A percentile compares a stretch with the other conserved stretches of the same genome.
phyloP scores from a whole-genome alignment of 345 rosid genomes.

The Syzygium aromaticum region DNA sequence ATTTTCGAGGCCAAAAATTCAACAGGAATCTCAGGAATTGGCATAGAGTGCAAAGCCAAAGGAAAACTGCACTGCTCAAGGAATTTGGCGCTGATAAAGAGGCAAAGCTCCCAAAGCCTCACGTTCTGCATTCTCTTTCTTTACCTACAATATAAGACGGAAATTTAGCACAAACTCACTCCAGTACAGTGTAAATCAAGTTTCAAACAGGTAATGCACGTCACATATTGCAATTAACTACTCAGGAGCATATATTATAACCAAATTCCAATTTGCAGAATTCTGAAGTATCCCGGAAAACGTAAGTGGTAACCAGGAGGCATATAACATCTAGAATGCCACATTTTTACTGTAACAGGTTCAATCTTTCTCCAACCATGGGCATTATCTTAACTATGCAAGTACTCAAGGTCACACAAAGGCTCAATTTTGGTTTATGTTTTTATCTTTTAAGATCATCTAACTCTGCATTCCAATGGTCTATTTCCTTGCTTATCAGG shows the following conservation, averaged over 20 bases:
- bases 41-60: not conserved
- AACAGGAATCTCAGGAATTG: not conserved
- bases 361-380: not conserved
- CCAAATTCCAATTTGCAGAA: not conserved
- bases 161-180: not conserved
- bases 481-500: not conserved
- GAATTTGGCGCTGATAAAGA: conserved; percentile 75
- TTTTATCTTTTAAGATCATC: not conserved
- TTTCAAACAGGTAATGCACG: not conserved
- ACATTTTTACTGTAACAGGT: not conserved
- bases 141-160: conserved; percentile 34
- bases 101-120: conserved; percentile 95
- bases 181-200: not conserved
- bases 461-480: not conserved
- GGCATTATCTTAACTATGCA: not conserved
- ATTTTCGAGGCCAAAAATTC: not conserved
- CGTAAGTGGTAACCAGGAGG: not conserved
- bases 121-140: conserved; percentile 75
- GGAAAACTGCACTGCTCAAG: conserved; percentile 20
- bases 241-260: not conserved
- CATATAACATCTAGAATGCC: not conserved
- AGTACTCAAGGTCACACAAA: not conserved
- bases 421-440: not conserved
- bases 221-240: not conserved
- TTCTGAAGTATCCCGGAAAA: not conserved